These are phyloP conservation scores for Aspergillus jensenii DNA, from an alignment of 2,329 filamentous ascomycete genomes.

Conservation along the genomic window DNA sequence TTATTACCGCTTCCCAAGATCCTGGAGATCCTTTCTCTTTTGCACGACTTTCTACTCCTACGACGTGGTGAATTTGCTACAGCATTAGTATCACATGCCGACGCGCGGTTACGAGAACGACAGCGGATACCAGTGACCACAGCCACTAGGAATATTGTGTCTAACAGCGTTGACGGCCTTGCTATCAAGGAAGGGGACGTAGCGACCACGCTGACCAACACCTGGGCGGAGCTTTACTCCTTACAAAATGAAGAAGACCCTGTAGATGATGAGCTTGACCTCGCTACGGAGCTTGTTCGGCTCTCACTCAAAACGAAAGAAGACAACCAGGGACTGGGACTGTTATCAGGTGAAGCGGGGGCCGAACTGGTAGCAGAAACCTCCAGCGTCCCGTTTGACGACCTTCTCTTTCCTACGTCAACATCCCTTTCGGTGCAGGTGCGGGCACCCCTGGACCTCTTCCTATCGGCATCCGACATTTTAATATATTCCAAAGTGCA, in stretches of 20 bases:
- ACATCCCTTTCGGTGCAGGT: constrained; percentile 70
- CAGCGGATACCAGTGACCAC: constrained; percentile 59
- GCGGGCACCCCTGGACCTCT: constrained; percentile 81
- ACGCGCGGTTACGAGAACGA: constrained; percentile 72
- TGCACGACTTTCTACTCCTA: constrained; percentile 85
- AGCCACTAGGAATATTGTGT: constrained; percentile 51
- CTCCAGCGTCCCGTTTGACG: constrained; percentile 61
- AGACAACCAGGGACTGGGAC: constrained; percentile 29
- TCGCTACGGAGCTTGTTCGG: constrained; percentile 73
- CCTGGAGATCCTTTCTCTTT: constrained; percentile 70
- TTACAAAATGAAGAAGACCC: constrained; percentile 75
- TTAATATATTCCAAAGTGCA: constrained; percentile 81
- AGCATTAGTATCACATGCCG: constrained; percentile 79
- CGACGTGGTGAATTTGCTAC: constrained; percentile 89
- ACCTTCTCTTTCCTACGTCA: constrained; percentile 77
- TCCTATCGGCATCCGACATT: constrained; percentile 74
- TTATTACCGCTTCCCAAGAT: constrained; percentile 77
- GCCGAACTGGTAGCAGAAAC: constrained; percentile 35
- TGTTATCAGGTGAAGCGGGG: constrained; percentile 19
- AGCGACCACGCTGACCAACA: constrained; percentile 69
- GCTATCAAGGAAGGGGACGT: constrained; percentile 86
- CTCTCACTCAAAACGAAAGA: constrained; percentile 52
- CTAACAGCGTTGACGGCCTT: constrained; percentile 60
- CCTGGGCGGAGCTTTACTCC: constrained; percentile 77
- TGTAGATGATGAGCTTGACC: constrained; percentile 72